Evolutionary conservation across 768 basidiomycete genomes (phyloP).

Genomic region (Serendipita vermifera): DNA sequence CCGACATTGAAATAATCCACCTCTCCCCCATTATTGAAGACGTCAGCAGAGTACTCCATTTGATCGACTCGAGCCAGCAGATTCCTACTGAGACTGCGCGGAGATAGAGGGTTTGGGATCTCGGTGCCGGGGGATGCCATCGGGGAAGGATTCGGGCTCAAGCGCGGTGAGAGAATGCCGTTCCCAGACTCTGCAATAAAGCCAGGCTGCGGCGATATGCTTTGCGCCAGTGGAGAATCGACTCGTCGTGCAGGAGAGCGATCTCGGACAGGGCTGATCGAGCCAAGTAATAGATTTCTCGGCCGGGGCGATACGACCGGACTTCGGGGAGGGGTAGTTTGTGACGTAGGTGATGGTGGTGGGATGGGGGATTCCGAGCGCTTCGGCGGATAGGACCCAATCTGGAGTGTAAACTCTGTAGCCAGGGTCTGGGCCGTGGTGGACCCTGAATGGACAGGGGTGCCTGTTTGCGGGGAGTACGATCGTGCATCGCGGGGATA

Average conservation of each 20-base stretch:
- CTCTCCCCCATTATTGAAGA: neutral
- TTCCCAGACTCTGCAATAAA: neutral
- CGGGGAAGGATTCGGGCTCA: neutral
- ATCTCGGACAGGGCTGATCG: neutral
- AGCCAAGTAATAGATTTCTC: neutral
- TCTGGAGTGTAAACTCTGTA: no score
- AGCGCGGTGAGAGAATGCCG: neutral
- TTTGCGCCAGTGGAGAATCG: neutral
- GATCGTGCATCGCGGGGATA: neutral
- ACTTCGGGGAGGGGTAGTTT: constrained; percentile 1
- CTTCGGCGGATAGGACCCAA: neutral
- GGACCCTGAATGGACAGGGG: neutral
- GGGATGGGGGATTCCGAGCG: neutral
- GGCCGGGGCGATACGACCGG: constrained; percentile 2
- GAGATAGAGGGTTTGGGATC: neutral
- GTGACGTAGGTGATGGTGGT: neutral
- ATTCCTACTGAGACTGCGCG: neutral
- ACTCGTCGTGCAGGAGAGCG: neutral
- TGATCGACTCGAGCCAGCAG: neutral
- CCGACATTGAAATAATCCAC: neutral
- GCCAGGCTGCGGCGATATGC: neutral
- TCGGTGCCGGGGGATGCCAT: neutral
- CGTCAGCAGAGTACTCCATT: constrained; percentile 2
- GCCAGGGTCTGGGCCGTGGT: constrained; percentile 4
- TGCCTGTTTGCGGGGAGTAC: neutral